Evolutionary conservation across 768 basidiomycete genomes (phyloP).

Genomic region (Lentinus tigrinus): DNA sequence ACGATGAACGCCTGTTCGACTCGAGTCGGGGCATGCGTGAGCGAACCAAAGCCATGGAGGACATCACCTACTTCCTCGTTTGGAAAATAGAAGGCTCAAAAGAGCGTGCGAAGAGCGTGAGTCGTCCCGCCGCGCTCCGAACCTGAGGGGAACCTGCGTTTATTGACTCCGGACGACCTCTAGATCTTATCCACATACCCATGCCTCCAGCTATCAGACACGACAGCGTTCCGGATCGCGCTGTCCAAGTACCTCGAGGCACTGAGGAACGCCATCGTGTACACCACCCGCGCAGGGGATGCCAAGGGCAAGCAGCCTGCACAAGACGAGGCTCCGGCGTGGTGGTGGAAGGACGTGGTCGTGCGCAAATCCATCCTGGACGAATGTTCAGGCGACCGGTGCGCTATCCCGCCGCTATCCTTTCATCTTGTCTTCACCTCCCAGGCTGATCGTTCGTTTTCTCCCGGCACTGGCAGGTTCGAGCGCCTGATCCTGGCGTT

Average conservation of each 20-base stretch:
- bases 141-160: background rate
- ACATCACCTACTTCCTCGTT: conserved; percentile 50
- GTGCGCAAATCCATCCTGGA: conserved; percentile 56
- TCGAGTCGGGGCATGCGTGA: conserved; percentile 46
- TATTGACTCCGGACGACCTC: background rate
- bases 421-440: background rate
- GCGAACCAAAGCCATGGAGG: conserved; percentile 51
- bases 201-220: conserved; percentile 51
- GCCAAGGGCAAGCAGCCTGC: conserved; percentile 20
- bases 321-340: conserved; percentile 20
- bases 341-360: conserved; percentile 61
- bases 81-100: conserved; percentile 41
- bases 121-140: background rate
- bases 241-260: conserved; percentile 51
- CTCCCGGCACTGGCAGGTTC: conserved; percentile 37
- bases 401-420: background rate
- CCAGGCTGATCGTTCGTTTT: background rate
- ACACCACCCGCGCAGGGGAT: conserved; percentile 22
- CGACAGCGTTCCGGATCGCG: conserved; percentile 49
- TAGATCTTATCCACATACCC: conserved; percentile 52
- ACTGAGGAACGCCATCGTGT: conserved; percentile 41
- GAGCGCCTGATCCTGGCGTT: conserved; percentile 49
- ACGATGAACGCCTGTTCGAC: conserved; percentile 50
- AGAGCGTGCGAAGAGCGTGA: conserved; percentile 26
- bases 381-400: conserved; percentile 54